Evolutionary conservation across 345 rosid genomes (phyloP).

Genomic region (Orychophragmus violaceus): DNA sequence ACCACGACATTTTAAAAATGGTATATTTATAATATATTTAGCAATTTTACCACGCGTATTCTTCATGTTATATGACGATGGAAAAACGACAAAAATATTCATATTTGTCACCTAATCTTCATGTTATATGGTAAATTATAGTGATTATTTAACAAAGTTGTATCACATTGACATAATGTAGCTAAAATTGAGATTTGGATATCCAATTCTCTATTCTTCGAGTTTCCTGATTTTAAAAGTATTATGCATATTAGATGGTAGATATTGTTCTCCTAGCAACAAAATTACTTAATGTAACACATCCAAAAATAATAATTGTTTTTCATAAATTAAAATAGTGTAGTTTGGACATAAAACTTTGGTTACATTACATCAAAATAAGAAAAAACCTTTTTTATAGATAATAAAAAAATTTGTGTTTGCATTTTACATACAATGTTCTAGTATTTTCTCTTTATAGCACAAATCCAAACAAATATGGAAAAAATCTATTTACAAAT

Average conservation of each 20-base stretch:
- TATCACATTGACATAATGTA: not conserved
- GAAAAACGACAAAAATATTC: too few species aligned
- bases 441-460: not conserved
- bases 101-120: too few species aligned
- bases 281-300: not conserved
- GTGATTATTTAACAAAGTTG: not conserved
- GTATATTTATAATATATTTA: too few species aligned
- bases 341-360: not conserved
- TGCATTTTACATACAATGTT: not conserved
- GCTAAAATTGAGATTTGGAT: not conserved
- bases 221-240: not conserved
- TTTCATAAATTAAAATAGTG: not conserved
- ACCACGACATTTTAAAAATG: not conserved
- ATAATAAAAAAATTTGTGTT: not conserved
- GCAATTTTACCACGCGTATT: not conserved
- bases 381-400: not conserved
- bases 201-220: not conserved
- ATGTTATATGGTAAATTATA: too few species aligned
- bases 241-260: not conserved
- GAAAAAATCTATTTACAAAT: conserved; percentile 12
- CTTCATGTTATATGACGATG: too few species aligned
- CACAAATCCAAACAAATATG: conserved; percentile 14
- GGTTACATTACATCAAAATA: not conserved
- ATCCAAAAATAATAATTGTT: too few species aligned
- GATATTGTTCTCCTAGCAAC: not conserved